Evolutionary conservation across 1,284 basidiomycete species (phyloP), one percentile per base, ranked within the genome.

Genomic region (Ceratobasidium papillatum): DNA sequence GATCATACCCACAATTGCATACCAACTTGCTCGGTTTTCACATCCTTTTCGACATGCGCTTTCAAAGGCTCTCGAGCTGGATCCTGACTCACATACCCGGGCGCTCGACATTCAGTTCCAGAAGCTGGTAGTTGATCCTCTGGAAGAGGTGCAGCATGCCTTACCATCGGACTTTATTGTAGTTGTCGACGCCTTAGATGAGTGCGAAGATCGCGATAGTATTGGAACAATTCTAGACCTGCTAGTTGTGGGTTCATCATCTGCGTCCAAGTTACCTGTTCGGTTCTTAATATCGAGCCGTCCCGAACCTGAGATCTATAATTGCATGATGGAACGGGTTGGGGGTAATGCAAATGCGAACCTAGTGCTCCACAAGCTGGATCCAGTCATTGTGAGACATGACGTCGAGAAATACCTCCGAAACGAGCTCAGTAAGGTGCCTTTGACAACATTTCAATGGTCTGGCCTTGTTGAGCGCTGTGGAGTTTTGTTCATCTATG

Each of bases 401-500:
- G 65, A 68, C 38, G 56, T 68, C 51, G 9, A 68, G 36, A 41
- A 36, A 17, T 71, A 58, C 25, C 43, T 59, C 3, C 30, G 14
- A 8, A 3, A 12, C 25, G 22, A 58, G 54, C 66, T 71, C 4
- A 1, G 2, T 5, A 8, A 41, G 9, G 4, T 51, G 9, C 27
- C n/a, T 19, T 27, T 65, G n/a, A 3, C 5, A 12, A 12, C 38
- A 1, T 14, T 2, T 25, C n/a, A 43, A 4, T 19, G 56, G n/a
- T 17, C 41, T 22, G 17, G 32, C 9, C 41, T 71, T 4, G 25
- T 25, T 1, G 12, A 47, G 5, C 66, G 38, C 9, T 71, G 36
- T 2, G 66, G 54, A 3, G 38, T 47, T 2, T 41, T 71, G 52
- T 71, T 71, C 54, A 71, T 71, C 19, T 59, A 71, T 49, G 66